Percentiles rank a stretch among this genome's conserved stretches.
These are phyloP conservation scores for Friedmanniomyces simplex DNA, from an alignment of 495 filamentous ascomycete species.

Conservation along the genomic window DNA sequence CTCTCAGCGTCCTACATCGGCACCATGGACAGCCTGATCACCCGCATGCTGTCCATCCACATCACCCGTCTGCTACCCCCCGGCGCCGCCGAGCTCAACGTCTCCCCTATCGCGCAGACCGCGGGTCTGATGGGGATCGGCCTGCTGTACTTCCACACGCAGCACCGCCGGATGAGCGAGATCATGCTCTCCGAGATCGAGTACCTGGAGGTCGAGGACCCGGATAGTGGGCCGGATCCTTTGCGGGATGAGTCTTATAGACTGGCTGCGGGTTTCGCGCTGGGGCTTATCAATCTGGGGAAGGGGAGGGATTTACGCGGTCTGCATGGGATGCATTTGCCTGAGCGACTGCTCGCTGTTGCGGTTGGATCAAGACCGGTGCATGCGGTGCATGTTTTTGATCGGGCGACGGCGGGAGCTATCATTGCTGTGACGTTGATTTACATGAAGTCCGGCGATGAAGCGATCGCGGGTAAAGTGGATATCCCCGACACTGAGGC, in stretches of 20 bases:
- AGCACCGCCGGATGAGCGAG: slow-evolving; percentile 96
- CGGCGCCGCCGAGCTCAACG: slow-evolving; percentile 76
- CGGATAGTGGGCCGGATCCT: slow-evolving; percentile 46
- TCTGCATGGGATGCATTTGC: slow-evolving; percentile 85
- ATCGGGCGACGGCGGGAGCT: slow-evolving; percentile 82
- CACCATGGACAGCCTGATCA: slow-evolving; percentile 92
- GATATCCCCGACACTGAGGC: slow-evolving; percentile 81
- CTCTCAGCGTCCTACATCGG: slow-evolving; percentile 88
- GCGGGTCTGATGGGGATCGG: slow-evolving; percentile 97
- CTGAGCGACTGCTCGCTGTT: slow-evolving; percentile 73
- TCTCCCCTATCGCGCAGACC: slow-evolving; percentile 89
- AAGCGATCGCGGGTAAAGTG: slow-evolving; percentile 79
- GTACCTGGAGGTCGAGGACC: slow-evolving; percentile 64
- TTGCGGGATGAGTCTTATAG: slow-evolving; percentile 90
- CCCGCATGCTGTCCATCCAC: slow-evolving; percentile 92
- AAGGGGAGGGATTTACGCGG: slow-evolving; percentile 81
- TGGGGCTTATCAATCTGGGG: slow-evolving; percentile 90
- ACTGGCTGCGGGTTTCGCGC: slow-evolving; percentile 82
- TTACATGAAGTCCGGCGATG: slow-evolving; percentile 93
- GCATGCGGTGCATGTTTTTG: slow-evolving; percentile 78
- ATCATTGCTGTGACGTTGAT: slow-evolving; percentile 86
- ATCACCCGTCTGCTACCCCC: slow-evolving; percentile 86
- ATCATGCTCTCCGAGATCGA: slow-evolving; percentile 98
- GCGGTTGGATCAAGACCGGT: slow-evolving; percentile 82
- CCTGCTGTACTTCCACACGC: slow-evolving; percentile 84